These are phyloP conservation scores for Pseudozyma tsukubaensis DNA, from an alignment of 1,284 basidiomycete genomes.

Conservation along the genomic window DNA sequence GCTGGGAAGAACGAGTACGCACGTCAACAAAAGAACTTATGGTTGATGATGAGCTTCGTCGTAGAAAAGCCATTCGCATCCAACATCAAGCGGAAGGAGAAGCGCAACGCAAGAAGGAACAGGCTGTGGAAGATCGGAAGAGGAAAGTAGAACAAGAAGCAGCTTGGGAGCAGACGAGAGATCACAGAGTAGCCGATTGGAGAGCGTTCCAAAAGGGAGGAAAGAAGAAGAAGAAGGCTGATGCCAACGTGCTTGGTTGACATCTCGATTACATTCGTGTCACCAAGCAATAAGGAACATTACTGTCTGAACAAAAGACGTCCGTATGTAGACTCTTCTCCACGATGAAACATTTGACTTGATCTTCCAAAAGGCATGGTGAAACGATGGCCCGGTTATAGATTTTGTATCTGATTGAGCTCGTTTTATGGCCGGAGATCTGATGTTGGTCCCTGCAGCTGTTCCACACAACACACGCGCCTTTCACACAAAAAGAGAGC, in stretches of 20 bases:
- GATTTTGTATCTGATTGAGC: no score
- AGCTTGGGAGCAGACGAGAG: constrained; percentile 72
- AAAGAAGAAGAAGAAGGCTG: constrained; percentile 61
- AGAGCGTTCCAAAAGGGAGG: constrained; percentile 59
- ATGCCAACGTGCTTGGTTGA: constrained; percentile 55
- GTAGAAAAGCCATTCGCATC: constrained; percentile 70
- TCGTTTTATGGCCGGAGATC: no score
- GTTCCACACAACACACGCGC: no score
- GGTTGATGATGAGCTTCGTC: constrained; percentile 73
- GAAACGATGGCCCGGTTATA: no score
- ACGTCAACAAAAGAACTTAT: constrained; percentile 72
- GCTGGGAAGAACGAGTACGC: constrained; percentile 70
- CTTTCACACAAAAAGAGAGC: no score
- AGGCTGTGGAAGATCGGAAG: constrained; percentile 69
- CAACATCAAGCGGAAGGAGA: constrained; percentile 73
- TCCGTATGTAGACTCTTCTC: no score
- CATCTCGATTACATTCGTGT: no score
- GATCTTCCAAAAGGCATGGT: no score
- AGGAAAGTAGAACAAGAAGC: constrained; percentile 70
- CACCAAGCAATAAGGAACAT: no score
- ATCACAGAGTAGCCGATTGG: constrained; percentile 65
- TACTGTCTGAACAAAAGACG: no score
- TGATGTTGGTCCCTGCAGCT: no score
- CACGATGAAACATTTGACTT: no score
- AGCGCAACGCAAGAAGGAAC: constrained; percentile 71